A percentile compares a stretch with the other conserved stretches of the same genome.
Evolutionary conservation across 345 rosid genomes (phyloP).

Genomic region (Populus alba): DNA sequence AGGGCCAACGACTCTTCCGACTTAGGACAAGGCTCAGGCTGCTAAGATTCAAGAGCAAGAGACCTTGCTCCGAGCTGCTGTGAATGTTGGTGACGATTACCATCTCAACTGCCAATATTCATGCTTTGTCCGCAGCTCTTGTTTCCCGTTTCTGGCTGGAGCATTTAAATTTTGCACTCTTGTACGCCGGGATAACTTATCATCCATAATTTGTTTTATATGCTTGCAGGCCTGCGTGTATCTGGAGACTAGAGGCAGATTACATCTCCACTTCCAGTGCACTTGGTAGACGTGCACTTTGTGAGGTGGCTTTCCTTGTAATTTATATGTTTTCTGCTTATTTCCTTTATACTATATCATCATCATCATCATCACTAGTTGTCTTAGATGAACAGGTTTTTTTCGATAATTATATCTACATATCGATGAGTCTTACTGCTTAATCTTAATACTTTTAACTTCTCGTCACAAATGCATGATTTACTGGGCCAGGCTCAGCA

Average conservation of each 20-base stretch:
- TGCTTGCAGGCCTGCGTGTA: too few species aligned
- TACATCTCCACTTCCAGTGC: conserved; percentile 58
- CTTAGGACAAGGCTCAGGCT: conserved; percentile 82
- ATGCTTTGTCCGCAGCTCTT: too few species aligned
- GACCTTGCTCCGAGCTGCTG: conserved; percentile 69
- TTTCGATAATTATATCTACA: not conserved
- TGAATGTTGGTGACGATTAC: conserved; percentile 50
- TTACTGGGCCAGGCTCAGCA: conserved; percentile 67
- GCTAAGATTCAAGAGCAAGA: conserved; percentile 89
- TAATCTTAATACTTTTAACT: not conserved
- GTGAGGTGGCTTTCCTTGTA: not conserved
- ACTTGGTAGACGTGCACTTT: conserved; percentile 61
- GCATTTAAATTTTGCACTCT: too few species aligned
- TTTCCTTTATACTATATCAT: not conserved
- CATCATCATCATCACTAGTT: not conserved
- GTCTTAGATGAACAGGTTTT: not conserved
- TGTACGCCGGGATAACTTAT: too few species aligned
- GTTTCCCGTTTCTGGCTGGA: too few species aligned
- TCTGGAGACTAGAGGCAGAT: too few species aligned
- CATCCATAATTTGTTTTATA: too few species aligned
- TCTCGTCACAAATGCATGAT: conserved; percentile 55
- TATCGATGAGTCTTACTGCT: not conserved
- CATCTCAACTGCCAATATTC: too few species aligned
- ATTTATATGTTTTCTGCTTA: too few species aligned
- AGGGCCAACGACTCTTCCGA: conserved; percentile 76